Percentiles rank a stretch among this genome's conserved stretches.
phyloP scores from a whole-genome alignment of 345 rosid genomes.

The Gossypium ekmanianum region DNA sequence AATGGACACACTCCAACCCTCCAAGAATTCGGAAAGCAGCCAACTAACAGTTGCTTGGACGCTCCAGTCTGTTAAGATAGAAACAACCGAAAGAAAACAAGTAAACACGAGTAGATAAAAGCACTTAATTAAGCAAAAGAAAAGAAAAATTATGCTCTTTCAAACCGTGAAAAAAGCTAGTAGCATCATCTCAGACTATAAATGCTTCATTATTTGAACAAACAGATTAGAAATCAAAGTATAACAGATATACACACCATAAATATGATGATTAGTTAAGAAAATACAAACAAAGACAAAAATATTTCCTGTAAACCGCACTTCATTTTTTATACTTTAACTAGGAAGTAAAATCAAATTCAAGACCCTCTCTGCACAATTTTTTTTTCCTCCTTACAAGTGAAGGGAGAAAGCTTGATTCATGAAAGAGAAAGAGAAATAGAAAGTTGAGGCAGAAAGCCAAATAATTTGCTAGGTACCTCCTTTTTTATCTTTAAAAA shows the following conservation, averaged over 20 bases:
- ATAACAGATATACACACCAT: background rate
- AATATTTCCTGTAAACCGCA: background rate
- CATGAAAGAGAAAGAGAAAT: background rate
- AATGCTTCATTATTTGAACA: background rate
- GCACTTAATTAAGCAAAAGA: too few species aligned
- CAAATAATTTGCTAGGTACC: background rate
- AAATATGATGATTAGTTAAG: background rate
- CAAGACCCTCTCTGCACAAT: background rate
- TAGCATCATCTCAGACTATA: background rate
- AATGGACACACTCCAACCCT: constrained; percentile 50
- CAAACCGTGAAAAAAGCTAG: background rate
- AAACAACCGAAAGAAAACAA: background rate
- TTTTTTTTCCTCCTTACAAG: background rate
- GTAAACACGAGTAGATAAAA: too few species aligned
- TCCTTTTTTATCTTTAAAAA: constrained; percentile 1
- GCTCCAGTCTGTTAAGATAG: constrained; percentile 62
- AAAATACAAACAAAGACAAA: background rate
- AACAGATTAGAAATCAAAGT: background rate
- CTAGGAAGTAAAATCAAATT: background rate
- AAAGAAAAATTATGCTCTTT: background rate
- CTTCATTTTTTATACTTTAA: background rate
- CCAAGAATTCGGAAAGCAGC: constrained; percentile 63
- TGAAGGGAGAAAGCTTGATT: background rate
- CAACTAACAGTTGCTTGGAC: constrained; percentile 89
- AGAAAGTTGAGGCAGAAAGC: background rate